Evolutionary conservation across 208 protist species (phyloP).

Genomic region (Tritrichomonas musculus): DNA sequence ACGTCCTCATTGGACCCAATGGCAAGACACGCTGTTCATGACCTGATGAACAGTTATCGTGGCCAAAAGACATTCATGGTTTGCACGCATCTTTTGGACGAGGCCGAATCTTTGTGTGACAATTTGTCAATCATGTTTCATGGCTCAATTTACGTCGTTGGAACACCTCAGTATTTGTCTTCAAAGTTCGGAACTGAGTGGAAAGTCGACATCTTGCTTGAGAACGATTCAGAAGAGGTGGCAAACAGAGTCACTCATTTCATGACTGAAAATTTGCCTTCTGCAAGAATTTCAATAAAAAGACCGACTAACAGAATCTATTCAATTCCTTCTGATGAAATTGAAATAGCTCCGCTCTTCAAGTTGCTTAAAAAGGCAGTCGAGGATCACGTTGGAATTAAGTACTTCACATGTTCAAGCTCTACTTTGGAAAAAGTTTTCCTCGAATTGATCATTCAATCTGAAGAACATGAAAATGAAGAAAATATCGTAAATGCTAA

Average conservation of each 20-base stretch:
- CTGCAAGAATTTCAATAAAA: not conserved
- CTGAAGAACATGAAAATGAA: not conserved
- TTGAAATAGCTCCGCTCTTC: not conserved
- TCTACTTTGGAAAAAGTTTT: not conserved
- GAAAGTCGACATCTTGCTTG: not conserved
- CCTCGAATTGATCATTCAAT: not conserved
- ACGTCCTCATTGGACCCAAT: not conserved
- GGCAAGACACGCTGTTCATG: not conserved
- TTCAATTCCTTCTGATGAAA: not conserved
- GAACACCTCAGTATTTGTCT: not conserved
- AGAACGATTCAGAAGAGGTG: not conserved
- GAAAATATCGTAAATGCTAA: too few species aligned
- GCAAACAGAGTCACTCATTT: not conserved
- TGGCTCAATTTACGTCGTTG: not conserved
- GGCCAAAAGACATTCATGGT: not conserved
- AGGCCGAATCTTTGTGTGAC: conserved; percentile 5
- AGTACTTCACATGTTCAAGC: not conserved
- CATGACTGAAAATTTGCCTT: not conserved
- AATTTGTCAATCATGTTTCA: conserved; percentile 1
- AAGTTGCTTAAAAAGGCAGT: not conserved
- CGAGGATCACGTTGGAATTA: not conserved
- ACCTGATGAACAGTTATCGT: not conserved
- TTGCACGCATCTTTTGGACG: not conserved
- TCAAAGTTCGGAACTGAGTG: not conserved
- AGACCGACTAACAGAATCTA: not conserved